Conservation (phyloP, 805 yeast species). For the Groenewaldozyma salmanticensis region DNA sequence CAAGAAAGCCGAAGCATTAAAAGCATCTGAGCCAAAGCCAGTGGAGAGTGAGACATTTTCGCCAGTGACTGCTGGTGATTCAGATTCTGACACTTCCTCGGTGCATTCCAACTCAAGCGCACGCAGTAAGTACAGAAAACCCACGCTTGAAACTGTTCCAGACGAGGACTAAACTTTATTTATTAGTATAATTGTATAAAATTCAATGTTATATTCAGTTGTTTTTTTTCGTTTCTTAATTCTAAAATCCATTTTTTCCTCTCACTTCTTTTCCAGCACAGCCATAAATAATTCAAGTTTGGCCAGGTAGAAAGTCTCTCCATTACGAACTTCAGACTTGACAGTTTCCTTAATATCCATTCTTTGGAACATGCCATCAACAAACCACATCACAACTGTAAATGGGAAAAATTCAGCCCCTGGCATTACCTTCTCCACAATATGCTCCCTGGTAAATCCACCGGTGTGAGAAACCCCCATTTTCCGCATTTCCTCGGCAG, state of each 20-base stretch:
- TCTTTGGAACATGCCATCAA: slow-evolving; percentile 3
- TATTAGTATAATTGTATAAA: slow-evolving; percentile 1
- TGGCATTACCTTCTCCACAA: too few species aligned
- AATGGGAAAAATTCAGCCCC: too few species aligned
- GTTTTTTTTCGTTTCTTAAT: neutral
- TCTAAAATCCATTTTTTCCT: neutral
- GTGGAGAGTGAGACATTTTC: too few species aligned
- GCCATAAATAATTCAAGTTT: slow-evolving; percentile 6
- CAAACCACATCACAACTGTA: slow-evolving; percentile 10
- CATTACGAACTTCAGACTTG: slow-evolving; percentile 5
- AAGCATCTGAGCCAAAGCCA: slow-evolving; percentile 5
- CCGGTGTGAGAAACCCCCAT: slow-evolving; percentile 9
- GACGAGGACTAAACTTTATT: slow-evolving; percentile 8
- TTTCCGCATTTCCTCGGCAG: slow-evolving; percentile 8
- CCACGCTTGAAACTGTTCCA: slow-evolving; percentile 15
- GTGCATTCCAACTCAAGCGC: neutral
- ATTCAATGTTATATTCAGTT: neutral
- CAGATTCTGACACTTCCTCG: neutral
- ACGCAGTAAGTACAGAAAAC: too few species aligned
- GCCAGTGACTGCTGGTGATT: neutral
- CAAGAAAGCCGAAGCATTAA: slow-evolving; percentile 3
- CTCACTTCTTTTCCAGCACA: neutral
- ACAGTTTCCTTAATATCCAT: slow-evolving; percentile 1
- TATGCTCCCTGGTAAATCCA: slow-evolving; percentile 9
- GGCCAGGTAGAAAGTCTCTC: slow-evolving; percentile 2